These are phyloP conservation scores for Plantago major DNA, from an alignment of 257 asterid species.

Conservation along the genomic window DNA sequence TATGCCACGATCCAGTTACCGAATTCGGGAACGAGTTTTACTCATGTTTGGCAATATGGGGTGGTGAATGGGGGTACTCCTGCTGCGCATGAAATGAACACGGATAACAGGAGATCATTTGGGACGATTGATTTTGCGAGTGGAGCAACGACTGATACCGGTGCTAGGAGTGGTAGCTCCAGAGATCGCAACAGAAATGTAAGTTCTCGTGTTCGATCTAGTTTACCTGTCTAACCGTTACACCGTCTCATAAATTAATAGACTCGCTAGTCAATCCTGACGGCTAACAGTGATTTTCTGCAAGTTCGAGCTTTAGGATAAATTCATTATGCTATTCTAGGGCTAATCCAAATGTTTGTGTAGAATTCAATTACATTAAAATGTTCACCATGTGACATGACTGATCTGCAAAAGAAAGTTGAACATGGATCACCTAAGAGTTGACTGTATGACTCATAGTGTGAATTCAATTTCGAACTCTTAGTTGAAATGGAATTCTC, in stretches of 20 bases:
- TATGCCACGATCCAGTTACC: constrained; percentile 62
- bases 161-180: constrained; percentile 22
- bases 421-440: too few species aligned
- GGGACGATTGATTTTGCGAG: constrained; percentile 47
- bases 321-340: too few species aligned
- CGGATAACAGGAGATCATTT: constrained; percentile 29
- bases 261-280: too few species aligned
- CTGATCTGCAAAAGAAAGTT: too few species aligned
- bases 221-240: not conserved
- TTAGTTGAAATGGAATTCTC: constrained; percentile 29
- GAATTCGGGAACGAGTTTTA: constrained; percentile 38
- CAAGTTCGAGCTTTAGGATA: not conserved
- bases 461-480: not conserved
- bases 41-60: constrained; percentile 76
- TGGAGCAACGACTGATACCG: constrained; percentile 29
- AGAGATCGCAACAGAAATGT: constrained; percentile 43
- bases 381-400: too few species aligned
- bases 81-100: constrained; percentile 1
- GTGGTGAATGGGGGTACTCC: constrained; percentile 31
- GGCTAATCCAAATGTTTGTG: too few species aligned
- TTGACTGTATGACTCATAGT: too few species aligned
- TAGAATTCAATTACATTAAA: too few species aligned
- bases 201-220: constrained; percentile 15
- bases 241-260: too few species aligned
- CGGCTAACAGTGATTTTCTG: not conserved